phyloP scores from a whole-genome alignment of 768 basidiomycete species.

The Termitomyces sp. region DNA sequence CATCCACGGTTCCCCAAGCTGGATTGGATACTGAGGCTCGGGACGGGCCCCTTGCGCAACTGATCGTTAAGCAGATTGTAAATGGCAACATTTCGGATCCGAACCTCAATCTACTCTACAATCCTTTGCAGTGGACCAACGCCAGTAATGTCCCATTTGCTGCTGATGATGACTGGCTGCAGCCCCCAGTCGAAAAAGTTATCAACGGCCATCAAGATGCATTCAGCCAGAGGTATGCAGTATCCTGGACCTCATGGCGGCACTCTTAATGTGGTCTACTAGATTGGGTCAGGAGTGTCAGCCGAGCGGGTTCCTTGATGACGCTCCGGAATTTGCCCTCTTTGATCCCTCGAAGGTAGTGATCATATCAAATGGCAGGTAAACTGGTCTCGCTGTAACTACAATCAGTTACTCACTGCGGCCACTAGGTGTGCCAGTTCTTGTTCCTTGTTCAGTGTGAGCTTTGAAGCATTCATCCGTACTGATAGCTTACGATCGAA shows the following conservation, averaged over 20 bases:
- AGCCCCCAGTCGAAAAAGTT: slow-evolving; percentile 30
- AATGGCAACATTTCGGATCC: slow-evolving; percentile 36
- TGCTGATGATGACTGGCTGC: slow-evolving; percentile 38
- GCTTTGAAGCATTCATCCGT: slow-evolving; percentile 8
- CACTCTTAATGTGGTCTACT: background rate
- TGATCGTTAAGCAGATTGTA: slow-evolving; percentile 39
- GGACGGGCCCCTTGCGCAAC: slow-evolving; percentile 41
- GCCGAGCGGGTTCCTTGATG: slow-evolving; percentile 17
- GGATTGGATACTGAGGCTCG: slow-evolving; percentile 47
- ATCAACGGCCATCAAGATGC: slow-evolving; percentile 46
- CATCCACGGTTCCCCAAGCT: slow-evolving; percentile 47
- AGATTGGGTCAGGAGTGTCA: slow-evolving; percentile 44
- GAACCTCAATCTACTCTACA: slow-evolving; percentile 36
- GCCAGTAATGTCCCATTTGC: slow-evolving; percentile 38
- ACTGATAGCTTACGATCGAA: background rate
- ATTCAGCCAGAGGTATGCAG: slow-evolving; percentile 40
- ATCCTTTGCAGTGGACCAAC: slow-evolving; percentile 43
- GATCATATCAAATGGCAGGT: slow-evolving; percentile 55
- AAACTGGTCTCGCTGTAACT: background rate
- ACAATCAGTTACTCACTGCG: background rate
- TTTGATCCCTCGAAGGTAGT: slow-evolving; percentile 44
- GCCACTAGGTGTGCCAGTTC: slow-evolving; percentile 38
- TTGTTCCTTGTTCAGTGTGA: slow-evolving; percentile 40
- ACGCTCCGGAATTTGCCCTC: slow-evolving; percentile 36
- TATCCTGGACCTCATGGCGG: background rate